These are phyloP conservation scores for Plasmodium gonderi DNA, from an alignment of 169 alveolate genomes.

Conservation along the genomic window DNA sequence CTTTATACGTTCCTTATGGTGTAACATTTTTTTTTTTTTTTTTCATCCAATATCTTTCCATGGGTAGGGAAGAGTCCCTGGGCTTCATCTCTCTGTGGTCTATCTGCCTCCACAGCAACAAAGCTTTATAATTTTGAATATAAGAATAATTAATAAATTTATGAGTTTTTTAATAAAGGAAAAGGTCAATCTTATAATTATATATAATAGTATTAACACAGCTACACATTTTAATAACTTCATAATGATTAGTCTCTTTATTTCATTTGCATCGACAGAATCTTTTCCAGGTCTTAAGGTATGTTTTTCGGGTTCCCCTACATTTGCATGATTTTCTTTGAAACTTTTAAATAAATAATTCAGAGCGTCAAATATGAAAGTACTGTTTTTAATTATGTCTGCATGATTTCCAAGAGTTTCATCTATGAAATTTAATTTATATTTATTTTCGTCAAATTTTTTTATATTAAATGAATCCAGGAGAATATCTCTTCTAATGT, in stretches of 20 bases:
- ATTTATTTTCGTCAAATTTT: slow-evolving; percentile 13
- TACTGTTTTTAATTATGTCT: slow-evolving; percentile 25
- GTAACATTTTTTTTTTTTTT: not conserved
- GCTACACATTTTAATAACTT: slow-evolving; percentile 19
- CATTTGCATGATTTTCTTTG: not conserved
- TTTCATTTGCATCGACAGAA: slow-evolving; percentile 5
- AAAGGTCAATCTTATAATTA: slow-evolving; percentile 6
- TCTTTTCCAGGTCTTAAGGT: slow-evolving; percentile 6
- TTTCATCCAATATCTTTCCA: too few relatives aligned
- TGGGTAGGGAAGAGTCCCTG: too few relatives aligned
- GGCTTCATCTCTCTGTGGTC: not conserved
- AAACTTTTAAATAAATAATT: slow-evolving; percentile 3
- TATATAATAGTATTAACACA: slow-evolving; percentile 10
- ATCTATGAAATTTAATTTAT: slow-evolving; percentile 35
- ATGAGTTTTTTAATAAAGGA: slow-evolving; percentile 28
- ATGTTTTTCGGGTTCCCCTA: not conserved
- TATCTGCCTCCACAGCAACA: slow-evolving; percentile 71
- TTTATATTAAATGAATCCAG: slow-evolving; percentile 12
- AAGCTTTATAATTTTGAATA: slow-evolving; percentile 38
- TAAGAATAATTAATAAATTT: slow-evolving; percentile 7
- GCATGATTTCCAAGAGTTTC: not conserved
- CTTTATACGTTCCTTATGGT: too few relatives aligned
- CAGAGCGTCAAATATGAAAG: slow-evolving; percentile 41
- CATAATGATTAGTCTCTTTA: slow-evolving; percentile 41
- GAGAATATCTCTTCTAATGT: slow-evolving; percentile 1